Evolutionary conservation across 177 flowering plant genomes (phyloP), one percentile per base, ranked within the genome.

Genomic region (Vitis hybrid): DNA sequence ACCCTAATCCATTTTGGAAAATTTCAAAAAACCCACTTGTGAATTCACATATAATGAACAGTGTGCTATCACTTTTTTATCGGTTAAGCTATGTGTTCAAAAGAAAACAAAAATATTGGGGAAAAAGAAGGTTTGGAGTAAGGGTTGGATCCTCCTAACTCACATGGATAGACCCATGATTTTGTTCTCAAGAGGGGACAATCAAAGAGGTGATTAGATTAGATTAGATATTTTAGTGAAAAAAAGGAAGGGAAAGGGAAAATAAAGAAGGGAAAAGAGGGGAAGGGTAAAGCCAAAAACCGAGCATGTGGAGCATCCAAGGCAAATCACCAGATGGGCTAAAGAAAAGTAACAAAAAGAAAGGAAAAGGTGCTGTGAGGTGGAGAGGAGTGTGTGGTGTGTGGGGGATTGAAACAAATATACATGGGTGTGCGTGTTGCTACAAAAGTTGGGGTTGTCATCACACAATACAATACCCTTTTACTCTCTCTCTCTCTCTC

Each of bases 341-440:
- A 60, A 68, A 68, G 49, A 65, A 77, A 77, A 77, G 76, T 26
- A 66, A 32, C 55, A 59, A 70, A 75, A 76, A 57, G 66, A 62
- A 73, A 23, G 57, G 64, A 68, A 69, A 70, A 62, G 66, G 62
- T 30, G 19, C 49, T 14, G 45, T 72, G 61, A 65, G 65, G 64
- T 51, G 70, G 76, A 49, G 60, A 49, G 39, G 13, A 64, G 63
- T 19, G 65, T 30, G 71, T 58, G 32, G 70, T 21, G 21, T 21
- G 51, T 39, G 8, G 45, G 45, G 45, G 45, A 39, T 39, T 39
- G 56, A 23, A 19, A 54, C 56, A 54, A 15, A 54, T 64, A 61
- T 60, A 64, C 70, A 75, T 75, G 81, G 64, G 78, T 76, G 83
- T 80, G 82, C 78, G 83, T 83, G 86, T 39, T 77, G 77, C 69